Evolutionary conservation across 2,329 filamentous ascomycete genomes (phyloP), one percentile per base, ranked within the genome.

Genomic region (Drechslerella stenobrocha): DNA sequence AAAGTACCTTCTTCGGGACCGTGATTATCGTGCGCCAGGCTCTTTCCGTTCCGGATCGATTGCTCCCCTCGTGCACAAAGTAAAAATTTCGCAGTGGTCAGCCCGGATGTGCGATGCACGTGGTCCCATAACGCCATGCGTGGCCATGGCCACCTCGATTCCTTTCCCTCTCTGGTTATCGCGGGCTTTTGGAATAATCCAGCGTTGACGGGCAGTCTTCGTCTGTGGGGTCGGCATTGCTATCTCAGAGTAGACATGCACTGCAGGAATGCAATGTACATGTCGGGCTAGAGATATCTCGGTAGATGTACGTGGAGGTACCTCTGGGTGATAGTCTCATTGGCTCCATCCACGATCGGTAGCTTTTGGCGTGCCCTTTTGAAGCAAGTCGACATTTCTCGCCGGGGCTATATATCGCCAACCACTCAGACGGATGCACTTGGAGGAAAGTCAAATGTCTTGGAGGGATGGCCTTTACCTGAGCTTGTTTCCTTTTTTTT

Each of bases 301-400:
- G 28, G 9, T 37, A 9, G 37, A 18, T 42, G 9, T 20, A 20
- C n/a, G 13, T 42, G 37, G 2, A 42, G n/a, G n/a, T n/a, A n/a
- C n/a, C n/a, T n/a, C 18, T 42, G 4, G 37, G 15, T 42, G 37
- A 42, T 42, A 42, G 37, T 13, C 37, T 34, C 32, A 32, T 47
- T 47, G 30, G 52, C 35, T 66, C 61, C 61, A 66, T 55, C 53
- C 48, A 57, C 50, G 53, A 66, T 66, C 61, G 61, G 61, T 66
- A 66, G 52, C 61, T n/a, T 66, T 65, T 66, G 52, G 42, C 59
- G 61, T 53, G 52, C 53, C 61, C 18, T n/a, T 50, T 66, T 59
- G 35, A 55, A 13, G 37, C 4, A 20, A 20, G 13, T 9, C 37
- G 13, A 4, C 37, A 42, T 42, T 42, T n/a, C n/a, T n/a, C n/a